Percentiles rank a stretch among this genome's conserved stretches.
phyloP scores from a whole-genome alignment of 2,329 filamentous ascomycete genomes.

The Bipolaris oryzae region DNA sequence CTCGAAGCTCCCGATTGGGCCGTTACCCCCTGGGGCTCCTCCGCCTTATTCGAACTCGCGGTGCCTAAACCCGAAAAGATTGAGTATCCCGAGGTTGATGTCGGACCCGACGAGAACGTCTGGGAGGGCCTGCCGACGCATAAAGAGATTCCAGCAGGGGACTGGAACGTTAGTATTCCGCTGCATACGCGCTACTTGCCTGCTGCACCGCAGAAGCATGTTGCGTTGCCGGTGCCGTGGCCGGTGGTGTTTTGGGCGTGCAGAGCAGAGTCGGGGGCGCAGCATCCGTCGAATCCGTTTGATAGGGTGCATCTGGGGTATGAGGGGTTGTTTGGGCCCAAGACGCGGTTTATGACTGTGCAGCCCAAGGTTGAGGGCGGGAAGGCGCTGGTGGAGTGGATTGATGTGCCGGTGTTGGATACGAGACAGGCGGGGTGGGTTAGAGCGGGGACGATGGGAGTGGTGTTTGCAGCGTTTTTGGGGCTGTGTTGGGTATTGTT shows the following conservation, averaged over 20 bases:
- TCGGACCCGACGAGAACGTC: not conserved
- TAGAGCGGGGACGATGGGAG: slow-evolving; percentile 51
- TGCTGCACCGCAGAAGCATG: slow-evolving; percentile 41
- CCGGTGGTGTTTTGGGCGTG: slow-evolving; percentile 93
- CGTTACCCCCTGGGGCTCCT: slow-evolving; percentile 77
- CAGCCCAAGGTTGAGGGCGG: slow-evolving; percentile 31
- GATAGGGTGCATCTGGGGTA: slow-evolving; percentile 85
- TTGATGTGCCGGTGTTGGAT: slow-evolving; percentile 54
- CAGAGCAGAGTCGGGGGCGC: slow-evolving; percentile 66
- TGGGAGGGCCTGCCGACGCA: slow-evolving; percentile 7
- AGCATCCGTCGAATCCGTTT: slow-evolving; percentile 81
- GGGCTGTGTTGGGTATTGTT: slow-evolving; percentile 54
- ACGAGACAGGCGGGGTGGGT: slow-evolving; percentile 45
- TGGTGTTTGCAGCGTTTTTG: slow-evolving; percentile 52
- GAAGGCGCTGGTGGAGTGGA: slow-evolving; percentile 34
- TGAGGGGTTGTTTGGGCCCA: slow-evolving; percentile 75
- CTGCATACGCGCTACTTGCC: slow-evolving; percentile 84
- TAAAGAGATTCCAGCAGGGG: slow-evolving; percentile 25
- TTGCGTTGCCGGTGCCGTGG: slow-evolving; percentile 68
- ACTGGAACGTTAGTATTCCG: slow-evolving; percentile 74
- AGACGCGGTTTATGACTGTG: slow-evolving; percentile 82
- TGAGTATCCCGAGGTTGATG: slow-evolving; percentile 13
- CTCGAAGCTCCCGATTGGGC: slow-evolving; percentile 90
- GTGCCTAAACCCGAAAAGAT: slow-evolving; percentile 36
- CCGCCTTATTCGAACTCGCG: slow-evolving; percentile 76